Evolutionary conservation across 2,329 filamentous ascomycete species (phyloP).

Genomic region (Aureobasidium sp.): DNA sequence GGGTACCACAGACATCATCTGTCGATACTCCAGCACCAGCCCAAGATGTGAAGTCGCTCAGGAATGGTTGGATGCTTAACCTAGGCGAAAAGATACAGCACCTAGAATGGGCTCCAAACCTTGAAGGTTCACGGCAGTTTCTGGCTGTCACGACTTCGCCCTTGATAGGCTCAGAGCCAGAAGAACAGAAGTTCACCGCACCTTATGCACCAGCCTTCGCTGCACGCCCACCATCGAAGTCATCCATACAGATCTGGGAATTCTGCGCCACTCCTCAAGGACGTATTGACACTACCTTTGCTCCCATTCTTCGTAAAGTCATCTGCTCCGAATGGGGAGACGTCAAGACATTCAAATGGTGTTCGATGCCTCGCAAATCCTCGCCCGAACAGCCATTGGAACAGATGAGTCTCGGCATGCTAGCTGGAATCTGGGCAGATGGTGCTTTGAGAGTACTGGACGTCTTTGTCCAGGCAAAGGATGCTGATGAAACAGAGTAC

Average conservation of each 20-base stretch:
- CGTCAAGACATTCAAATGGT: conserved; percentile 48
- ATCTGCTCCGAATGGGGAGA: conserved; percentile 52
- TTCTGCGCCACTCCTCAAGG: conserved; percentile 34
- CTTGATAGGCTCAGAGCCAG: conserved; percentile 24
- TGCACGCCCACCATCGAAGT: conserved; percentile 39
- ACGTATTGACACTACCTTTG: conserved; percentile 33
- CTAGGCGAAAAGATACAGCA: conserved; percentile 45
- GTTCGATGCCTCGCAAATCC: conserved; percentile 35
- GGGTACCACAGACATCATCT: conserved; percentile 23
- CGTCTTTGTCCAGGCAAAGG: conserved; percentile 27
- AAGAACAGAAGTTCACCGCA: conserved; percentile 26
- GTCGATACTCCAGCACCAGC: conserved; percentile 1
- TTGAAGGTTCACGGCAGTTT: conserved; percentile 43
- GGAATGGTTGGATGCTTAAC: conserved; percentile 47
- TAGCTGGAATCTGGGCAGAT: conserved; percentile 51
- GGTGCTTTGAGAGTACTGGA: conserved; percentile 47
- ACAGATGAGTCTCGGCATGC: conserved; percentile 37
- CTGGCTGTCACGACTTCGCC: conserved; percentile 38
- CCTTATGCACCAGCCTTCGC: conserved; percentile 40
- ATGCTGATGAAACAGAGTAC: conserved; percentile 19
- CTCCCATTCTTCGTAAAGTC: conserved; percentile 40
- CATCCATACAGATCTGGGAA: conserved; percentile 51
- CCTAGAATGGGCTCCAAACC: conserved; percentile 36
- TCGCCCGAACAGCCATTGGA: conserved; percentile 25
- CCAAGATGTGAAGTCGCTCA: conserved; percentile 26